These are phyloP conservation scores for Tetragonia tetragonoides DNA, from an alignment of 148 eudicot genomes.

Conservation along the genomic window DNA sequence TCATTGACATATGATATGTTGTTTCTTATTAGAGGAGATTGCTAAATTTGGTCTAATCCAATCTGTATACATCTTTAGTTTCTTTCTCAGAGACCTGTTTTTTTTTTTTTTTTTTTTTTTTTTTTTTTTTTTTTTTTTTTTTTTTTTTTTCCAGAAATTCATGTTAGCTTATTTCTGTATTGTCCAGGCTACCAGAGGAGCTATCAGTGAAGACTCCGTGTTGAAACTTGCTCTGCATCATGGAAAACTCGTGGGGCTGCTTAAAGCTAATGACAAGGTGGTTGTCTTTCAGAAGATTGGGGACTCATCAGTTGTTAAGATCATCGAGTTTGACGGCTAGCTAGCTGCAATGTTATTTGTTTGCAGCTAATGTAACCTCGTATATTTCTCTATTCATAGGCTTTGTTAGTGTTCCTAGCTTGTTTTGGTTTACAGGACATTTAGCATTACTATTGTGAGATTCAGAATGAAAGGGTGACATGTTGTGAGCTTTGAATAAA, in stretches of 20 bases:
- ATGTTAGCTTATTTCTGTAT: background rate
- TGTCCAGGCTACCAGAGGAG: slow-evolving; percentile 40
- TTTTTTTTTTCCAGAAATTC: background rate
- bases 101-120: too few relatives aligned
- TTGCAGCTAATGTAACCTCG: background rate
- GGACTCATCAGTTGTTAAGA: slow-evolving; percentile 50
- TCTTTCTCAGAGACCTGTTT: too few relatives aligned
- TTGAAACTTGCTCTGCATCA: slow-evolving; percentile 49
- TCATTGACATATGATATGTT: background rate
- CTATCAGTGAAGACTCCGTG: slow-evolving; percentile 46
- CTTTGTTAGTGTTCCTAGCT: background rate
- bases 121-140: background rate
- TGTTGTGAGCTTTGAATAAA: background rate
- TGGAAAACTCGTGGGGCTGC: slow-evolving; percentile 48
- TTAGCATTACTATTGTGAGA: background rate
- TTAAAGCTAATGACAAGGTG: slow-evolving; percentile 47
- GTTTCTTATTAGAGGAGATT: too few relatives aligned
- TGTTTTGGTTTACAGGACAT: background rate
- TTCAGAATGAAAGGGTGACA: background rate
- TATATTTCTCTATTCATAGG: background rate
- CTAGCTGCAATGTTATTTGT: slow-evolving; percentile 21
- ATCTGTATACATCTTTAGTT: too few relatives aligned
- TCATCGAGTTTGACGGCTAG: slow-evolving; percentile 33
- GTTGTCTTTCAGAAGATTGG: slow-evolving; percentile 60
- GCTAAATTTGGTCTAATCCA: too few relatives aligned